A percentile compares a stretch with the other conserved stretches of the same genome.
These are phyloP conservation scores for Diplodia mutila DNA, from an alignment of 2,329 filamentous ascomycete species.

Conservation along the genomic window DNA sequence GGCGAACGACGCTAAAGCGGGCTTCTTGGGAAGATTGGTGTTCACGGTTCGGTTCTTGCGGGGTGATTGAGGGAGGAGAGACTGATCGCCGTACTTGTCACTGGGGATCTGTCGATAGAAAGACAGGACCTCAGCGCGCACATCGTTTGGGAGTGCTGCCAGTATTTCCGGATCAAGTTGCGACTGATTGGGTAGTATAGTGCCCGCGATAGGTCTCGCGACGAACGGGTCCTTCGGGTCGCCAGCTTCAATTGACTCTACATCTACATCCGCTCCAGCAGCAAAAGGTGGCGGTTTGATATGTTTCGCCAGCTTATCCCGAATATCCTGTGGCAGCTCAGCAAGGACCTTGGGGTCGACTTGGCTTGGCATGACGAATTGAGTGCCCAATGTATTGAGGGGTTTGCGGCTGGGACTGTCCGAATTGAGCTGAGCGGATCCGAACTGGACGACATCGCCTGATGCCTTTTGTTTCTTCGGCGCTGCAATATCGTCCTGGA, in stretches of 20 bases:
- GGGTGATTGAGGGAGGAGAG: slow-evolving; percentile 47
- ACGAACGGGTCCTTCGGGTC: slow-evolving; percentile 3
- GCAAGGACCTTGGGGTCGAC: slow-evolving; percentile 80
- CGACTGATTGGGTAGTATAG: slow-evolving; percentile 60
- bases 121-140: slow-evolving; percentile 80
- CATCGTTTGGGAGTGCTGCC: slow-evolving; percentile 78
- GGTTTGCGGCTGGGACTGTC: slow-evolving; percentile 64
- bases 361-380: slow-evolving; percentile 87
- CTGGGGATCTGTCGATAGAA: slow-evolving; percentile 57
- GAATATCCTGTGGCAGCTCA: slow-evolving; percentile 82
- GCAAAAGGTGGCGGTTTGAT: not conserved
- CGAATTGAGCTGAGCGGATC: slow-evolving; percentile 41
- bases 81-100: slow-evolving; percentile 32
- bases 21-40: slow-evolving; percentile 50
- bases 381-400: slow-evolving; percentile 81
- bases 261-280: not conserved
- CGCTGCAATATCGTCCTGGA: slow-evolving; percentile 52
- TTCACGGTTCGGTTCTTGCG: slow-evolving; percentile 60
- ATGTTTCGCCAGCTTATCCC: slow-evolving; percentile 65
- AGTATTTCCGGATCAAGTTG: slow-evolving; percentile 87
- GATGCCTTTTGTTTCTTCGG: slow-evolving; percentile 39
- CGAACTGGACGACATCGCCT: slow-evolving; percentile 42
- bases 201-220: not conserved
- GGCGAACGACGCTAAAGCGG: slow-evolving; percentile 55
- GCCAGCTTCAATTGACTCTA: not conserved